Base-by-base conservation (phyloP, 768 basidiomycete species). In the Phanerochaete carnosa region DNA sequence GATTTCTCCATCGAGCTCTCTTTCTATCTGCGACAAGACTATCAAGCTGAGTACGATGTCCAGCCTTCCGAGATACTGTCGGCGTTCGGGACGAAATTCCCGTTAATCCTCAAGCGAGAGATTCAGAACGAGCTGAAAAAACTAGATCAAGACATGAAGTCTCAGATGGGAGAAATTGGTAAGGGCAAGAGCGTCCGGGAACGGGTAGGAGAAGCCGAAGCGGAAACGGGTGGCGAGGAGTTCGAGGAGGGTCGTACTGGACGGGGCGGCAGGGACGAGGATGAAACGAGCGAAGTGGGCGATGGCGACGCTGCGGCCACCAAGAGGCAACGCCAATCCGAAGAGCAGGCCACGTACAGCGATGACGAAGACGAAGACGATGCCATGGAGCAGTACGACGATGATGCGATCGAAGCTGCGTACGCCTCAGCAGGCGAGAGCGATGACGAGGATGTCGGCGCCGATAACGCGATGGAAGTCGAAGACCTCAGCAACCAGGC, bases 1-100 rank as follows among this genome's bases (percentile, higher is more conserved):
- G 82, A 86, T 49, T 96, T 95, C 79, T 87, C 81, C 1, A 83
- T 98, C 60, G 76, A 87, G 33, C 85, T 98, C 64, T 79, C 81
- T 49, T 92, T 99, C 76, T 98, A 92, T 77, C 94, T 95, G 1
- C 78, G 81, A 62, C 82, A 83, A 47, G 95, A 98, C 70, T 98
- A 95, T 70, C 72, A 77, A 54, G 77, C 85, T 39, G 95, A 96
- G 74, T 92, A 97, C 75, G 86, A 90, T 64, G 80, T 95, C 49
- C 80, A 80, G 37, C 80, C 87, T 1, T 67, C 76, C 19, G 90
- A 95, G 68, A 85, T 98, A 58, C 80, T 96, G 52, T 76, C 81
- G 11, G 80, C 82, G 19, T 88, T 98, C 62, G 82, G 81, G 9
- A 77, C 80, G 61, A 87, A 83, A 61, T 97, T 98, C 75, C 90